Percentiles rank a stretch among this genome's conserved stretches.
Conservation (phyloP, 768 basidiomycete species). For the Clavaria fumosa region DNA sequence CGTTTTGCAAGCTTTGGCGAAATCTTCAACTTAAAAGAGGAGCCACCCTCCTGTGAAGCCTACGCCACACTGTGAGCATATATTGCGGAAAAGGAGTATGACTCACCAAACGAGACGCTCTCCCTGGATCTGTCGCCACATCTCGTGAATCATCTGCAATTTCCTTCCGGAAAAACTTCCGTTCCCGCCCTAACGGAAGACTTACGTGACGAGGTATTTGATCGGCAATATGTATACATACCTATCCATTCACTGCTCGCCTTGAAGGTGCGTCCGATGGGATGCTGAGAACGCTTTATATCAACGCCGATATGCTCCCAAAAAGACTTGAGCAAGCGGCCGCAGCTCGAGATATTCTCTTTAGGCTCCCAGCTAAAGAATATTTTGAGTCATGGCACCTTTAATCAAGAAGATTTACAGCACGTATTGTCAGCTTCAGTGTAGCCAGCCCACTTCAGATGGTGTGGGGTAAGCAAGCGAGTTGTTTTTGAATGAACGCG, state of each 20-base stretch:
- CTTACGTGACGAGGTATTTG: background rate
- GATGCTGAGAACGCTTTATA: slow-evolving; percentile 35
- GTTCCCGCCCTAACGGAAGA: background rate
- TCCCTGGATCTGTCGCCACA: no score
- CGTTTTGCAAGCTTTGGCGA: no score
- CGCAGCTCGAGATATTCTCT: slow-evolving; percentile 39
- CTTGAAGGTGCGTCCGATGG: slow-evolving; percentile 27
- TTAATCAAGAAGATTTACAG: slow-evolving; percentile 5
- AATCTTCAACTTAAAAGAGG: no score
- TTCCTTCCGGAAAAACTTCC: background rate
- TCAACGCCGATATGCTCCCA: slow-evolving; percentile 47
- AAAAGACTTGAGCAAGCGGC: slow-evolving; percentile 45
- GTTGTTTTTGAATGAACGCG: background rate
- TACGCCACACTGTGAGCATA: no score
- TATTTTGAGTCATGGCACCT: background rate
- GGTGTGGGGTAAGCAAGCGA: background rate
- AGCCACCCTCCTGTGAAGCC: no score
- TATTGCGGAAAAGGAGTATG: no score
- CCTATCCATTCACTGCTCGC: slow-evolving; percentile 45
- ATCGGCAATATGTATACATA: slow-evolving; percentile 15
- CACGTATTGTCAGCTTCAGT: slow-evolving; percentile 41
- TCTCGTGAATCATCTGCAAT: background rate
- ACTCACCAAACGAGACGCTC: no score
- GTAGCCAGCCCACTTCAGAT: slow-evolving; percentile 47
- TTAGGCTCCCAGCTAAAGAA: slow-evolving; percentile 52